Percentiles rank a stretch among this genome's conserved stretches.
Conservation (phyloP, 2,329 filamentous ascomycete species). For the Stemphylium lycopersici region DNA sequence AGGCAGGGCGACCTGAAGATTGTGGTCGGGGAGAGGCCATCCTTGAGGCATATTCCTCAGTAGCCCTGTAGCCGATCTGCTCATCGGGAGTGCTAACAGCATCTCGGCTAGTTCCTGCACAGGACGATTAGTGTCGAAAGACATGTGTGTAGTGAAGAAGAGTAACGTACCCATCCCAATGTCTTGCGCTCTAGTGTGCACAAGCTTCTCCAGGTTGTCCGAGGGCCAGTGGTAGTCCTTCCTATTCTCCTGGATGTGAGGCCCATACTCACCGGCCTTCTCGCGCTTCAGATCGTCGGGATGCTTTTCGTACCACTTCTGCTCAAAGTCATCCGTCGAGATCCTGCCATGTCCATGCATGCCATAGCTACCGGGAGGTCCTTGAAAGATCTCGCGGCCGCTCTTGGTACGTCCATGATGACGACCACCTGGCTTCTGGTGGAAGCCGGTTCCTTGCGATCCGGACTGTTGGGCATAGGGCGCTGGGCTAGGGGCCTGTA, state of each 20-base stretch:
- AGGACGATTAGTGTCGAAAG: slow-evolving; percentile 57
- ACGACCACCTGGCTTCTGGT: slow-evolving; percentile 61
- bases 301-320: slow-evolving; percentile 91
- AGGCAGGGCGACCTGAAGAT: slow-evolving; percentile 54
- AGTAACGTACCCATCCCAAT: slow-evolving; percentile 59
- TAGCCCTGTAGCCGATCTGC: slow-evolving; percentile 86
- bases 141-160: slow-evolving; percentile 18
- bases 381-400: slow-evolving; percentile 69
- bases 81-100: slow-evolving; percentile 81
- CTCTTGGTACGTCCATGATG: slow-evolving; percentile 71
- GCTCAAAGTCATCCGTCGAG: slow-evolving; percentile 81
- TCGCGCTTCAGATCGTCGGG: slow-evolving; percentile 78
- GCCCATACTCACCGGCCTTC: slow-evolving; percentile 70
- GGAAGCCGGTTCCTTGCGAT: slow-evolving; percentile 57
- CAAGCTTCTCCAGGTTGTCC: slow-evolving; percentile 88
- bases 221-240: slow-evolving; percentile 86
- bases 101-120: slow-evolving; percentile 66
- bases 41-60: slow-evolving; percentile 81
- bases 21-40: slow-evolving; percentile 71
- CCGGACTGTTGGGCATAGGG: slow-evolving; percentile 55
- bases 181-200: slow-evolving; percentile 66
- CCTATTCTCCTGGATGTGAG: slow-evolving; percentile 63
- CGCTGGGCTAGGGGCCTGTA: slow-evolving; percentile 89
- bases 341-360: slow-evolving; percentile 83
- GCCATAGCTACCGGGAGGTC: slow-evolving; percentile 89